phyloP scores from a whole-genome alignment of 2,329 filamentous ascomycete genomes.

The Fusarium ramigenum region DNA sequence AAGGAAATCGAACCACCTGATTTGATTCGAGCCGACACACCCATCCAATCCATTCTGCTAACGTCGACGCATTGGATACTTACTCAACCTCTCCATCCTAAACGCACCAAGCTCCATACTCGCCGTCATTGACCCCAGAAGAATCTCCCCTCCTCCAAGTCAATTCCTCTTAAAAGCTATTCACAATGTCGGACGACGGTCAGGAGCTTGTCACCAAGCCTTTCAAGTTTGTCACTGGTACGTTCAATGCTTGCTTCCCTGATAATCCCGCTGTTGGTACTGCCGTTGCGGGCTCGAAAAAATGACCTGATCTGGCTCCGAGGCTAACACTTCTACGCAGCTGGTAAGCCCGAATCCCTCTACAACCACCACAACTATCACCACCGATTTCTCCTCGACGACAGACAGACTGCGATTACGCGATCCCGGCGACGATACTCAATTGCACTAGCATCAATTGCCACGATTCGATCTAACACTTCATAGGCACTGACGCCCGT shows the following conservation, averaged over 20 bases:
- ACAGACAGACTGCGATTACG: slow-evolving; percentile 26
- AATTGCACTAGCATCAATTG: slow-evolving; percentile 35
- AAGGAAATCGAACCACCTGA: slow-evolving; percentile 52
- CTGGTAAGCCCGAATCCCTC: slow-evolving; percentile 51
- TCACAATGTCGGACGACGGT: slow-evolving; percentile 86
- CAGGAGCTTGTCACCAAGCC: slow-evolving; percentile 89
- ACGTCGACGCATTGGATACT: slow-evolving; percentile 48
- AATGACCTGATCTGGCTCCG: slow-evolving; percentile 51
- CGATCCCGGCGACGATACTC: slow-evolving; percentile 38
- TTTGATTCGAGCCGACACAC: slow-evolving; percentile 52
- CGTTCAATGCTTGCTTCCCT: slow-evolving; percentile 50
- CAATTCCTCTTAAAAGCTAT: slow-evolving; percentile 45
- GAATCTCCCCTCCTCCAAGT: slow-evolving; percentile 36
- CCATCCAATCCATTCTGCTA: slow-evolving; percentile 8
- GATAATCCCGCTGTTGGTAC: slow-evolving; percentile 51
- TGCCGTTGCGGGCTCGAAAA: slow-evolving; percentile 41
- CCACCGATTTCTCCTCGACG: slow-evolving; percentile 29
- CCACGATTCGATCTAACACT: slow-evolving; percentile 29
- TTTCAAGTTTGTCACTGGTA: slow-evolving; percentile 99
- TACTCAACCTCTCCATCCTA: slow-evolving; percentile 43
- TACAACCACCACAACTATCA: neutral
- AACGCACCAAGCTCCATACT: slow-evolving; percentile 47
- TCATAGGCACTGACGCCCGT: slow-evolving; percentile 92
- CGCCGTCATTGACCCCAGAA: slow-evolving; percentile 48
- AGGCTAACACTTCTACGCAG: slow-evolving; percentile 56